Conservation (phyloP, 139 green algal species). For the Haematococcus sp. region DNA sequence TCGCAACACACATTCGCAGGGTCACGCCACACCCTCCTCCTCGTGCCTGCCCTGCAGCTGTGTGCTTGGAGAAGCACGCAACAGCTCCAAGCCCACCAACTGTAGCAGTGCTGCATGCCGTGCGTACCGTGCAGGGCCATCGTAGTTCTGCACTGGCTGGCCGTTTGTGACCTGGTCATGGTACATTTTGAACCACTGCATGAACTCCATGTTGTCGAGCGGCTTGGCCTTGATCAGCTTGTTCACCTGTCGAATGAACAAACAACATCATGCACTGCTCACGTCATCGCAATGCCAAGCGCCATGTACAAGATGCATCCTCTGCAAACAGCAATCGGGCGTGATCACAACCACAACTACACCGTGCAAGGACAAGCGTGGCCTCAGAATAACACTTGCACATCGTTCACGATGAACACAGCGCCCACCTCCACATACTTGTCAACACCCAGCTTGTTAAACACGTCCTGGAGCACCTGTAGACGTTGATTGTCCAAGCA, state of each 20-base stretch:
- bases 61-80: too few relatives aligned
- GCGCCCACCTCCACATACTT: slow-evolving; percentile 48
- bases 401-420: too few relatives aligned
- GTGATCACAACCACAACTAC: too few relatives aligned
- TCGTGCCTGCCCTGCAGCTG: too few relatives aligned
- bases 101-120: too few relatives aligned
- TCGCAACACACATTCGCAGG: too few relatives aligned
- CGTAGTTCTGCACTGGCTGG: slow-evolving; percentile 19
- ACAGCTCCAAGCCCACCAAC: too few relatives aligned
- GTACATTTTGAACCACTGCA: slow-evolving; percentile 88
- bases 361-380: too few relatives aligned
- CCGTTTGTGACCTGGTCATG: slow-evolving; percentile 48
- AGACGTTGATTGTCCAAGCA: slow-evolving; percentile 95
- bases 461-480: slow-evolving; percentile 95
- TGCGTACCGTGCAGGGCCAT: not conserved
- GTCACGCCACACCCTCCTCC: too few relatives aligned
- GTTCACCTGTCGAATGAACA: slow-evolving; percentile 57
- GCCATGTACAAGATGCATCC: too few relatives aligned
- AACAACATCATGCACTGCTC: not conserved
- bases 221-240: slow-evolving; percentile 90
- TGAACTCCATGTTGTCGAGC: slow-evolving; percentile 85
- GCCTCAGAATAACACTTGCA: too few relatives aligned
- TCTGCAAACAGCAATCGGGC: too few relatives aligned
- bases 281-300: not conserved
- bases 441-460: slow-evolving; percentile 87